A percentile compares a stretch with the other conserved stretches of the same genome.
Evolutionary conservation across 2,329 filamentous ascomycete genomes (phyloP).

Genomic region (Macrophomina pseudophaseolina): DNA sequence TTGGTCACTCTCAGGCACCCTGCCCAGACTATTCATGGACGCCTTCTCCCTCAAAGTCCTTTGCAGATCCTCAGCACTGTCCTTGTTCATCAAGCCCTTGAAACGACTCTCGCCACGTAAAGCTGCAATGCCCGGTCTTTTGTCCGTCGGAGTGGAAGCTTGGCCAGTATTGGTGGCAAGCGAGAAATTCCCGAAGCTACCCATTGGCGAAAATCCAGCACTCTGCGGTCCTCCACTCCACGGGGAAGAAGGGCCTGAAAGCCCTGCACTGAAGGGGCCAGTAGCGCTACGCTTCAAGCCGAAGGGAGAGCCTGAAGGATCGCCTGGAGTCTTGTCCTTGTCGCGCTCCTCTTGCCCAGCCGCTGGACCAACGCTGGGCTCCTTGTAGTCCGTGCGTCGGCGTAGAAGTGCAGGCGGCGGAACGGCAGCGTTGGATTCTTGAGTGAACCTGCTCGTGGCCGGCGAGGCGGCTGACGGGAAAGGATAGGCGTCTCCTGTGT

Average conservation of each 20-base stretch:
- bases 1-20: constrained; percentile 58
- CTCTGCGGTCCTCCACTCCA: constrained; percentile 66
- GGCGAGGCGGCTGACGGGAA: constrained; percentile 65
- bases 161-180: constrained; percentile 59
- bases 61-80: constrained; percentile 69
- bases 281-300: constrained; percentile 63
- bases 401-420: constrained; percentile 66
- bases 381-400: constrained; percentile 66
- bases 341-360: constrained; percentile 56
- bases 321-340: constrained; percentile 48
- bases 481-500: constrained; percentile 75
- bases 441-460: constrained; percentile 62
- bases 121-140: constrained; percentile 70
- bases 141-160: constrained; percentile 67
- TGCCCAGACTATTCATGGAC: constrained; percentile 58
- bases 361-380: constrained; percentile 47
- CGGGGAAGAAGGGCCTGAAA: constrained; percentile 57
- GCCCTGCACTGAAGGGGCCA: constrained; percentile 57
- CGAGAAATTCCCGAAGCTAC: constrained; percentile 91
- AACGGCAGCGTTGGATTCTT: constrained; percentile 66
- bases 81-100: constrained; percentile 82
- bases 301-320: constrained; percentile 29
- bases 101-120: constrained; percentile 79
- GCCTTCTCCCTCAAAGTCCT: constrained; percentile 59
- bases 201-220: constrained; percentile 73